phyloP scores from a whole-genome alignment of 139 green algal species.

The Protoeuglena noctilucae region DNA sequence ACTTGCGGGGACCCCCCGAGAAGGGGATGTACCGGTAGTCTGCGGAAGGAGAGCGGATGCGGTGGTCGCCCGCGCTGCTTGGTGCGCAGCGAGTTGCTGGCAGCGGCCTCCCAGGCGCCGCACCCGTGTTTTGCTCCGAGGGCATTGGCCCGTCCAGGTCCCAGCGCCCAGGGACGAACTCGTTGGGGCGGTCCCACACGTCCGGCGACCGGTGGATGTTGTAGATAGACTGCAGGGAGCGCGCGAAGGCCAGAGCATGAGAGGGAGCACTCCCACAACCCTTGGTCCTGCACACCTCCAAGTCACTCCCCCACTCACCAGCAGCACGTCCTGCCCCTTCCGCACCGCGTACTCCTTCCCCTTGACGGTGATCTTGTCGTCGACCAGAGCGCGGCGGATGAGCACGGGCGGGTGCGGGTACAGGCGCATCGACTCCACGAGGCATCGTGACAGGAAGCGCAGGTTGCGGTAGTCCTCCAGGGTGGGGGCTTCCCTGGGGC shows the following conservation, averaged over 20 bases:
- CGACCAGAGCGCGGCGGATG: conserved; percentile 52
- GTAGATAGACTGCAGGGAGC: conserved; percentile 66
- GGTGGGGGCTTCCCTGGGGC: conserved; percentile 21
- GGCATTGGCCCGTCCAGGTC: conserved; percentile 69
- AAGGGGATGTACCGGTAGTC: conserved; percentile 85
- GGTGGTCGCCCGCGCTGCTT: too few species aligned
- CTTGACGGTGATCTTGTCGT: conserved; percentile 62
- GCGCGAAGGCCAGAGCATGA: too few species aligned
- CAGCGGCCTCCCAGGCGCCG: too few species aligned
- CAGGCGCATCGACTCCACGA: conserved; percentile 93
- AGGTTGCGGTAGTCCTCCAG: conserved; percentile 58
- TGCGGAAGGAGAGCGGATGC: too few species aligned
- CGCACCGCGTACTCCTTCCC: conserved; percentile 42
- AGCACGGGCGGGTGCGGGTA: conserved; percentile 97
- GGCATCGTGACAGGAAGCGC: conserved; percentile 74
- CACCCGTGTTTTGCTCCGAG: conserved; percentile 92
- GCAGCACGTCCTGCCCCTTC: conserved; percentile 86
- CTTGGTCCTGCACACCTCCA: too few species aligned
- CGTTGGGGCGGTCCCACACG: conserved; percentile 54
- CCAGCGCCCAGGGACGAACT: conserved; percentile 86
- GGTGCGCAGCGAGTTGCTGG: too few species aligned
- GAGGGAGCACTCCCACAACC: too few species aligned
- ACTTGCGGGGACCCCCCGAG: conserved; percentile 83
- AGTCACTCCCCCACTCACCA: too few species aligned
- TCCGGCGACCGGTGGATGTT: conserved; percentile 82